Evolutionary conservation across 2,329 filamentous ascomycete species (phyloP).

Genomic region (Dothideomycetes sp.): DNA sequence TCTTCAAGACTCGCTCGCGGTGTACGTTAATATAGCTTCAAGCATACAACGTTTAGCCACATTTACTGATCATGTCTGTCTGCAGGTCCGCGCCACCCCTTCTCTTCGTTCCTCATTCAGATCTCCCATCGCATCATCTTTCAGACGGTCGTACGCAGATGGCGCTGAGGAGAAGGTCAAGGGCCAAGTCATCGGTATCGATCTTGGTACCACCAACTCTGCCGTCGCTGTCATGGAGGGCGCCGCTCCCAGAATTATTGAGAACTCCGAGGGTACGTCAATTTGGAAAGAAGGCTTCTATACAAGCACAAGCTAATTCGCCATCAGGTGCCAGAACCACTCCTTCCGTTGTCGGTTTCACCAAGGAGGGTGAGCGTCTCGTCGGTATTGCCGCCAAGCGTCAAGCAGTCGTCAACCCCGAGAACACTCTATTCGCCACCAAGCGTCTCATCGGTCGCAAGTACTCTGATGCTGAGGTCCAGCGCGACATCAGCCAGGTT

Average conservation of each 20-base stretch:
- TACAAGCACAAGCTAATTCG: conserved; percentile 3
- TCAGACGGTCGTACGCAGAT: conserved; percentile 63
- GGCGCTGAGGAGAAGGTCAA: conserved; percentile 71
- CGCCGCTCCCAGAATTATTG: conserved; percentile 89
- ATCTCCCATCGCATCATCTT: conserved; percentile 60
- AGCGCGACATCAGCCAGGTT: conserved; percentile 94
- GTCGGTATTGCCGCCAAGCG: conserved; percentile 97
- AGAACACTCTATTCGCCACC: conserved; percentile 96
- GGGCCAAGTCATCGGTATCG: conserved; percentile 94
- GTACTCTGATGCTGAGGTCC: conserved; percentile 86
- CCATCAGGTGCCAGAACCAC: conserved; percentile 70
- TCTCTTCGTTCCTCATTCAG: conserved; percentile 33
- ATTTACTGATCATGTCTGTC: conserved; percentile 12
- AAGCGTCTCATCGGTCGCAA: conserved; percentile 98
- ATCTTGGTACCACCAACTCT: conserved; percentile 96
- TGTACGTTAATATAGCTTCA: conserved; percentile 16
- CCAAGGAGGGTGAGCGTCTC: conserved; percentile 87
- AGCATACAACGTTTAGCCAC: conserved; percentile 16
- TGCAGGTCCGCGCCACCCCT: conserved; percentile 19
- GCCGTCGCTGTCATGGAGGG: conserved; percentile 97
- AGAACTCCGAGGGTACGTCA: conserved; percentile 83
- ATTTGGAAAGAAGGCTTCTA: not conserved
- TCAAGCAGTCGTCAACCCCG: conserved; percentile 95
- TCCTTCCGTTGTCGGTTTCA: conserved; percentile 89
- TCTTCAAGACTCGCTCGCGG: conserved; percentile 23